Evolutionary conservation across 164 flowering plant species (phyloP).

Genomic region (Santalum album): DNA sequence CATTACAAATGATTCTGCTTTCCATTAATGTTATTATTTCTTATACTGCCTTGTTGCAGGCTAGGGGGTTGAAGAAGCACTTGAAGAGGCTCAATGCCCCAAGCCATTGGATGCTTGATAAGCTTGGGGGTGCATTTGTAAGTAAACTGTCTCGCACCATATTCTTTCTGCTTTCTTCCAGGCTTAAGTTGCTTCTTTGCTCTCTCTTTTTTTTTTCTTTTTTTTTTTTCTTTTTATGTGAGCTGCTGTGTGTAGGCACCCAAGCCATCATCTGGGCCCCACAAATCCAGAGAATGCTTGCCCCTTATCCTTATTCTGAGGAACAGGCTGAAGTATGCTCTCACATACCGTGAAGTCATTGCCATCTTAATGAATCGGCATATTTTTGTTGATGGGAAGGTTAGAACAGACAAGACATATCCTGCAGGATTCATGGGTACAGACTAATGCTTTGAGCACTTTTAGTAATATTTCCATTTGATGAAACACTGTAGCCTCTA

Average conservation of each 20-base stretch:
- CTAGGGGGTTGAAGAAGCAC: constrained; percentile 58
- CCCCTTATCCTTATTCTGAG: constrained; percentile 49
- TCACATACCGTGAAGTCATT: constrained; percentile 51
- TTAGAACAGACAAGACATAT: constrained; percentile 57
- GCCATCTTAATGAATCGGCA: constrained; percentile 56
- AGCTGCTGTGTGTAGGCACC: too few relatives aligned
- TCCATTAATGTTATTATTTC: too few relatives aligned
- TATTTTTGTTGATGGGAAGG: constrained; percentile 50
- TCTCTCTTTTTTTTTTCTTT: background rate
- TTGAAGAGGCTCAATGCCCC: constrained; percentile 84
- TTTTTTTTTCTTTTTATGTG: background rate
- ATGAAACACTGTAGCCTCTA: too few relatives aligned
- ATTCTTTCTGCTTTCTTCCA: background rate
- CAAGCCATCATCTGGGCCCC: constrained; percentile 67
- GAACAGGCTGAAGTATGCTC: too few relatives aligned
- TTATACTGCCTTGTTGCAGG: too few relatives aligned
- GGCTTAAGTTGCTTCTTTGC: too few relatives aligned
- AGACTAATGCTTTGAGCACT: background rate
- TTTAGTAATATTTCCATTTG: too few relatives aligned
- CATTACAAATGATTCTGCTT: too few relatives aligned
- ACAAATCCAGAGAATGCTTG: constrained; percentile 56
- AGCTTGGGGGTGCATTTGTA: constrained; percentile 68
- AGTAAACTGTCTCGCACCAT: constrained; percentile 7
- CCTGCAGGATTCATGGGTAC: constrained; percentile 66
- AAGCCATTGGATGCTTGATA: constrained; percentile 64